phyloP scores from a whole-genome alignment of 1,284 basidiomycete genomes.

The Apiotrichum veenhuisii region DNA sequence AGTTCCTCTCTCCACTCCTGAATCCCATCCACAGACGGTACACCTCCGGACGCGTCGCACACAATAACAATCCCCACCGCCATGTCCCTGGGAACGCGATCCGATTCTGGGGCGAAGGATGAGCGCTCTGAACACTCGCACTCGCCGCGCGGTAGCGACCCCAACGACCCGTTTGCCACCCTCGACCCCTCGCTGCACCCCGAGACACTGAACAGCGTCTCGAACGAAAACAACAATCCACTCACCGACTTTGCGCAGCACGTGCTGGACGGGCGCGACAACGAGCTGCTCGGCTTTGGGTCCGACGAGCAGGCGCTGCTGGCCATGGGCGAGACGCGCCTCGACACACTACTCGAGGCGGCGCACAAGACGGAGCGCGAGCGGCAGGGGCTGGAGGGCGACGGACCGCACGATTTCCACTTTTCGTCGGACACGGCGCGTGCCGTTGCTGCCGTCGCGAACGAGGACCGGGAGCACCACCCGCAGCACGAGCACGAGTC shows the following conservation, averaged over 20 bases:
- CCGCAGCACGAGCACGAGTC: constrained; percentile 1
- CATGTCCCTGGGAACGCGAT: not conserved
- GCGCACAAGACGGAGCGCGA: constrained; percentile 12
- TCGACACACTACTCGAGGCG: constrained; percentile 20
- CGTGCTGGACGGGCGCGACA: constrained; percentile 16
- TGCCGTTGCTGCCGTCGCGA: not conserved
- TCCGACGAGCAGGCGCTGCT: constrained; percentile 17
- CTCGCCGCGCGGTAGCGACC: not conserved
- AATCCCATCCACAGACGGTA: no score
- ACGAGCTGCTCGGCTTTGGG: constrained; percentile 12
- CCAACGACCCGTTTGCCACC: constrained; percentile 16
- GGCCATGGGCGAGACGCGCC: constrained; percentile 15
- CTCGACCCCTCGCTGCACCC: constrained; percentile 25
- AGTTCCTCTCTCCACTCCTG: no score
- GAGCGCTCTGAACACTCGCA: not conserved
- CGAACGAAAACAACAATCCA: constrained; percentile 14
- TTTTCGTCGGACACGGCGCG: not conserved
- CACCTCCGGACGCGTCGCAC: not conserved
- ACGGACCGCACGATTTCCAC: constrained; percentile 2
- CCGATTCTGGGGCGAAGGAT: not conserved
- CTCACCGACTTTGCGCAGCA: constrained; percentile 29
- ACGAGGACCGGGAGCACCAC: not conserved
- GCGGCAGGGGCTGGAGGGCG: not conserved
- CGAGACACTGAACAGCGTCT: constrained; percentile 17
- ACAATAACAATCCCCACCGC: not conserved